Conservation (phyloP, 805 yeast genomes). For the Candida easanensis region DNA sequence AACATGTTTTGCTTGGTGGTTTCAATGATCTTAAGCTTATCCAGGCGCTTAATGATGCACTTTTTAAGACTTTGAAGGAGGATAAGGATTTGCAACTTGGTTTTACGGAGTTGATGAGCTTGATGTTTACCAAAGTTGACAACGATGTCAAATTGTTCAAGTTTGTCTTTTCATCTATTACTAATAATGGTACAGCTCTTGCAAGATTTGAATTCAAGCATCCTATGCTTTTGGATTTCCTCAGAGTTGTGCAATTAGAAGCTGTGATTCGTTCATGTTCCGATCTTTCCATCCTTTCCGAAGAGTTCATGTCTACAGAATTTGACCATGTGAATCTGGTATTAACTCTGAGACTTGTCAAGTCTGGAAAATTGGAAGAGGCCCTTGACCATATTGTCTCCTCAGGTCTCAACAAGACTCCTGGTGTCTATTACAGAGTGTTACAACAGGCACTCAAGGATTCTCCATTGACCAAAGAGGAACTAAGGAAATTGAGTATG, state of each 20-base stretch:
- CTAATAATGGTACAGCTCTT: slow-evolving; percentile 9
- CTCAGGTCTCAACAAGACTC: slow-evolving; percentile 3
- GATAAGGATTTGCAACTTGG: slow-evolving; percentile 20
- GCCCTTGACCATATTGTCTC: slow-evolving; percentile 9
- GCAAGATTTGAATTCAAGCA: slow-evolving; percentile 3
- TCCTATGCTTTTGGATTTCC: slow-evolving; percentile 10
- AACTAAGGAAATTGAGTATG: neutral
- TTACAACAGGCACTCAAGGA: slow-evolving; percentile 4
- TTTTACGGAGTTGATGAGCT: slow-evolving; percentile 13
- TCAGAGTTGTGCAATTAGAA: slow-evolving; percentile 17
- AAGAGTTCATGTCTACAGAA: slow-evolving; percentile 14
- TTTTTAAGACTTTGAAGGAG: slow-evolving; percentile 9
- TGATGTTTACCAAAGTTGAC: slow-evolving; percentile 9
- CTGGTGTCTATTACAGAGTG: slow-evolving; percentile 15
- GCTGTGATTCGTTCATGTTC: slow-evolving; percentile 12
- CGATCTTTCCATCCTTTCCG: slow-evolving; percentile 13
- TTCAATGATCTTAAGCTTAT: slow-evolving; percentile 4
- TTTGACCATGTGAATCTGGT: slow-evolving; percentile 17
- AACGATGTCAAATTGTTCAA: slow-evolving; percentile 16
- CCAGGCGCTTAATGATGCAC: slow-evolving; percentile 6
- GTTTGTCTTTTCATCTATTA: slow-evolving; percentile 10
- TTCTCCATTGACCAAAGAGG: slow-evolving; percentile 1
- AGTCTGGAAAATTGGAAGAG: neutral
- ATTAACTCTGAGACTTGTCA: slow-evolving; percentile 10
- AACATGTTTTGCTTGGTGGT: slow-evolving; percentile 5